Percentiles rank a stretch among this genome's conserved stretches.
Conservation (phyloP, 2,329 filamentous ascomycete genomes). For the Aspergillus candidus region DNA sequence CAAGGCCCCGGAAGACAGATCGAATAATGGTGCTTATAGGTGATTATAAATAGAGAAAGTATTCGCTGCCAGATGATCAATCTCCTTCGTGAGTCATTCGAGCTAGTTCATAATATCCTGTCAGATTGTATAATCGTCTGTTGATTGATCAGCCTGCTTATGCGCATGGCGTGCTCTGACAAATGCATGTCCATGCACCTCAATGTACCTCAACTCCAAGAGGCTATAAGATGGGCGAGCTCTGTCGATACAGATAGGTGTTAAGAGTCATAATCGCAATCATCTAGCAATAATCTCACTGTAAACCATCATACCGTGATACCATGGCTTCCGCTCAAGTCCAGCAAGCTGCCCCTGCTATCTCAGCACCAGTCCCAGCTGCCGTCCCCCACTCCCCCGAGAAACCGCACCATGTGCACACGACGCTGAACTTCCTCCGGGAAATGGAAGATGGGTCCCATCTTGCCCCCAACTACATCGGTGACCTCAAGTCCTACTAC, state of each 20-base stretch:
- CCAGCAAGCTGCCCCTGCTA: conserved; percentile 14
- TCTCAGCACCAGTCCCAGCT: conserved; percentile 4
- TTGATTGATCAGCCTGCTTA: conserved; percentile 27
- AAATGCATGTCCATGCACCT: conserved; percentile 21
- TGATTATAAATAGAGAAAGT: no score
- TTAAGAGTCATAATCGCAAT: neutral
- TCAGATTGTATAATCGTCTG: conserved; percentile 1
- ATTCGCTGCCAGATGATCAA: neutral
- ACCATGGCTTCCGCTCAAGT: conserved; percentile 29
- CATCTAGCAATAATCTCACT: no score
- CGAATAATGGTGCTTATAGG: no score
- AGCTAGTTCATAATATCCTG: neutral
- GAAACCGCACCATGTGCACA: conserved; percentile 32
- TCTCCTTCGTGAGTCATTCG: no score
- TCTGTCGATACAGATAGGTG: neutral
- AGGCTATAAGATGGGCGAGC: conserved; percentile 8
- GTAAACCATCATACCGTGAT: neutral
- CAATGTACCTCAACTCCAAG: conserved; percentile 2
- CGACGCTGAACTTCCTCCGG: conserved; percentile 45
- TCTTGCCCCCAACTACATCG: conserved; percentile 34
- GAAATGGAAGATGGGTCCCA: conserved; percentile 39
- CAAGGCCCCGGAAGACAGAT: no score
- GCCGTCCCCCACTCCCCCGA: conserved; percentile 11
- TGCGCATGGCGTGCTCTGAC: conserved; percentile 32
- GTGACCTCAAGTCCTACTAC: conserved; percentile 34